Base-by-base conservation (phyloP, 352 stramenopile genomes). In the Phytophthora cryptogea region DNA sequence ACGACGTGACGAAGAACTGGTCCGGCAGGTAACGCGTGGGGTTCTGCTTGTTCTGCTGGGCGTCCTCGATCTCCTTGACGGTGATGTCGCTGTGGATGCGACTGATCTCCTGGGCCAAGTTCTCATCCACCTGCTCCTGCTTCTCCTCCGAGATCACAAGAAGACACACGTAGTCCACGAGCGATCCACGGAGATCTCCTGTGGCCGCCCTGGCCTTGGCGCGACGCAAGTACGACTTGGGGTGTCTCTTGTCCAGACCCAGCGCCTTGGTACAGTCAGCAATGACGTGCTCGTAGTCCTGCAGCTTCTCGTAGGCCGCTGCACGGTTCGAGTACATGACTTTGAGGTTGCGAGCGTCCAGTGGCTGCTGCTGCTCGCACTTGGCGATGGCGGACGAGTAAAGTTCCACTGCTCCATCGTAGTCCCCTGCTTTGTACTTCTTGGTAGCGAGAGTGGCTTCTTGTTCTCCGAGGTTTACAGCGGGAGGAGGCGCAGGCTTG, bases 311-410 rank as follows among this genome's bases (percentile, higher is more conserved):
- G 54, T 86, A 89, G 31, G 84, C 82, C 2, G 84, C 81, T 0
- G 82, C 84, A 30, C 84, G 80, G 72, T 93, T 93, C 55, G 84
- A 90, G 63, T 85, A 93, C 81, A 93, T 91, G 57, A 93, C 84
- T 57, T 93, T 93, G 27, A 93, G 63, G 69, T 93, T 91, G 57
- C 80, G 78, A 45, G 69, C 70, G 56, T 92, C 81, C 33, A 87
- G 59, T 8, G 81, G 78, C 52, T 78, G 66, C 8, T 74, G 58
- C n/a, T 66, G 44, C 61, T 89, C 81, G 54, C 74, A 82, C 50
- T 86, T 76, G 8, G 59, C 55, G 62, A 93, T 93, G 23, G 84
- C 84, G 0, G 74, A 28, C 9, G 71, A 76, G 69, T 93, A 93
- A 17, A 91, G 78, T 55, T 87, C 69, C 40, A 93, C 74, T 27